Conservation (phyloP, 1,284 basidiomycete genomes). For the Inonotus obliquus region DNA sequence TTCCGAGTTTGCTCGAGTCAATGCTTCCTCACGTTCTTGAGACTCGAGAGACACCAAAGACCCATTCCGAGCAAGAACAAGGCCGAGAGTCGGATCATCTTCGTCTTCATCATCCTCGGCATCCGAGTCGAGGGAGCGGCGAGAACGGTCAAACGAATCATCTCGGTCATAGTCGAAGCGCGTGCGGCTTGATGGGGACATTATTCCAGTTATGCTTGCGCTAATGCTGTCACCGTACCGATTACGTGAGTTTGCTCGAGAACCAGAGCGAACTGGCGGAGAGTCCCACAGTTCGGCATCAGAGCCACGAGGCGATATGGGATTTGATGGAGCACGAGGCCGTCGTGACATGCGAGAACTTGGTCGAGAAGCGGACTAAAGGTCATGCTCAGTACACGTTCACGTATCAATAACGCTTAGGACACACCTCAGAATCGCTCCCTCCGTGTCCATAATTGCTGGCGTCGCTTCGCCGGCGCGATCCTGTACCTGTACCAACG, state of each 20-base stretch:
- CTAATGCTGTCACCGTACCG: slow-evolving; percentile 25
- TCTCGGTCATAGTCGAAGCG: slow-evolving; percentile 28
- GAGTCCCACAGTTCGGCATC: slow-evolving; percentile 26
- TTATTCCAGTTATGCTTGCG: slow-evolving; percentile 6
- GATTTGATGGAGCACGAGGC: slow-evolving; percentile 61
- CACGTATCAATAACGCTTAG: background rate
- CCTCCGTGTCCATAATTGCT: slow-evolving; percentile 41
- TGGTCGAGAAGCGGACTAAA: slow-evolving; percentile 36
- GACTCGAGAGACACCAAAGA: slow-evolving; percentile 59
- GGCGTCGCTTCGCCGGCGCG: slow-evolving; percentile 63
- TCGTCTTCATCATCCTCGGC: slow-evolving; percentile 35
- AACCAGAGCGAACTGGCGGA: slow-evolving; percentile 51
- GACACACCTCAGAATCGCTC: slow-evolving; percentile 67
- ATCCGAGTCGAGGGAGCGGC: slow-evolving; percentile 40
- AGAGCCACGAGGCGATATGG: slow-evolving; percentile 45
- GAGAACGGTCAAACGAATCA: slow-evolving; percentile 22
- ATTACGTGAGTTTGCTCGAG: slow-evolving; percentile 51
- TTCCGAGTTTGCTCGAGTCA: slow-evolving; percentile 72
- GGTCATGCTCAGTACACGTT: background rate
- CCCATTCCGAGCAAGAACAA: slow-evolving; percentile 54
- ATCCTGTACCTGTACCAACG: slow-evolving; percentile 48
- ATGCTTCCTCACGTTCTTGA: slow-evolving; percentile 59
- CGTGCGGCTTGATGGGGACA: slow-evolving; percentile 9
- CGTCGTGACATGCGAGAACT: slow-evolving; percentile 30
- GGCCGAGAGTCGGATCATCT: slow-evolving; percentile 48